Base-by-base conservation (phyloP, 2,329 filamentous ascomycete species). In the Stagonosporopsis rhizophila region DNA sequence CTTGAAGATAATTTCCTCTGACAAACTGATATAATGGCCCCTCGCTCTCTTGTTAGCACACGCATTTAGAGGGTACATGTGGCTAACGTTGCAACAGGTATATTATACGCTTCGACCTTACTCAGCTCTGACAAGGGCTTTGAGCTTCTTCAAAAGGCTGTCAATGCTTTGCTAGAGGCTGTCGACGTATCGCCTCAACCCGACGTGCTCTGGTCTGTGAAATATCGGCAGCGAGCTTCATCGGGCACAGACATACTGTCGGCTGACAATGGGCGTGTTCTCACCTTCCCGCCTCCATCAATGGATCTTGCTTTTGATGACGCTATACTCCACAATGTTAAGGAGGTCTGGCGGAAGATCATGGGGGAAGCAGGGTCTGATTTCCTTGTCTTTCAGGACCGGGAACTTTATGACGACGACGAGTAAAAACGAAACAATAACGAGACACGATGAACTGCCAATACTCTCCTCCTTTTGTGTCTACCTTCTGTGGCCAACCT, bases 1-100 rank as follows among this genome's bases (percentile, higher is more conserved):
- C 84, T 89, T 96, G 93, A 96, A 87, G 92, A 95, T 84, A 83
- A 76, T 60, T 82, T 82, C 85, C 87, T 92, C 89, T 94, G 88
- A 94, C 88, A 91, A 88, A 81, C 92, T 96, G 92, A 96, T 86
- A 44, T 32, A 70, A 79, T 78, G 81, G 76, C 74, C 53, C 59
- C 42, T 63, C 44, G 37, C 48, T n/a, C 19, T 22, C 25, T 48
- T 39, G 7, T 52, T 49, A 52, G 42, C 39, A 44, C 22, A 46
- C 25, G 9, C 27, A 47, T 41, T 12, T 56, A n/a, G 42, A 38
- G 17, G 17, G 14, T 45, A 61, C 56, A 54, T 41, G 39, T 67
- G 58, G 66, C 80, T 81, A 72, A 82, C 63, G 30, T 37, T 28
- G 28, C 55, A 55, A 55, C 44, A 88, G 86, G 83, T 79, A 76